phyloP scores from a whole-genome alignment of 441 rosid genomes.

The Breynia disticha region DNA sequence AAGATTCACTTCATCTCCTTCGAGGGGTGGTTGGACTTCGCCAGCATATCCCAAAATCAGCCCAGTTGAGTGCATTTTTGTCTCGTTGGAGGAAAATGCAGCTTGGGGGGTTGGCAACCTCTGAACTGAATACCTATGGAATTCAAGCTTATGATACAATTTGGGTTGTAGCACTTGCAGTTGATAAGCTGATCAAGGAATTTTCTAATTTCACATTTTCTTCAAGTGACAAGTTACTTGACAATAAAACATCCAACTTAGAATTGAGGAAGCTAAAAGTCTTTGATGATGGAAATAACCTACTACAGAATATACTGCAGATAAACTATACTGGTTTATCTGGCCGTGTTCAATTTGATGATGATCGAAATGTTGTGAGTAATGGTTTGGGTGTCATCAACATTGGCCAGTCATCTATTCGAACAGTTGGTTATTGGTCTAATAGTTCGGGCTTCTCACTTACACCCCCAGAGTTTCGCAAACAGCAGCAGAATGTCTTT shows the following conservation, averaged over 20 bases:
- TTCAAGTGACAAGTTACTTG: constrained; percentile 22
- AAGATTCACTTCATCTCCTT: constrained; percentile 22
- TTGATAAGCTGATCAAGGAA: constrained; percentile 42
- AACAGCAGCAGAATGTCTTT: constrained; percentile 13
- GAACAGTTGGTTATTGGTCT: constrained; percentile 69
- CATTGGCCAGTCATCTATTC: constrained; percentile 31
- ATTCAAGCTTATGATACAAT: constrained; percentile 80
- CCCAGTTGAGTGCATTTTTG: constrained; percentile 33
- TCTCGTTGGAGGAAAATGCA: constrained; percentile 43
- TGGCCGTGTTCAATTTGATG: constrained; percentile 50
- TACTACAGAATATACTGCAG: constrained; percentile 41
- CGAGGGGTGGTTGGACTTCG: constrained; percentile 70
- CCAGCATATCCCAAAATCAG: constrained; percentile 53
- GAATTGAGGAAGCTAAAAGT: constrained; percentile 44
- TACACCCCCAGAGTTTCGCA: constrained; percentile 34
- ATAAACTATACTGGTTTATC: constrained; percentile 66
- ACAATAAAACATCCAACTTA: constrained; percentile 20
- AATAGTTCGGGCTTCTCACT: constrained; percentile 40
- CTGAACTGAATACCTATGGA: constrained; percentile 51
- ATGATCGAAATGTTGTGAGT: constrained; percentile 37
- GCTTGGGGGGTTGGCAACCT: constrained; percentile 28
- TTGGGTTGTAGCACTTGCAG: constrained; percentile 62
- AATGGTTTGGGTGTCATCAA: constrained; percentile 71
- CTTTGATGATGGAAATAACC: constrained; percentile 45
- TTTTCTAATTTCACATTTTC: constrained; percentile 50